Evolutionary conservation across 306 rosid species (phyloP), one percentile per base, ranked within the genome.

Genomic region (Amphicarpaea edgeworthii): DNA sequence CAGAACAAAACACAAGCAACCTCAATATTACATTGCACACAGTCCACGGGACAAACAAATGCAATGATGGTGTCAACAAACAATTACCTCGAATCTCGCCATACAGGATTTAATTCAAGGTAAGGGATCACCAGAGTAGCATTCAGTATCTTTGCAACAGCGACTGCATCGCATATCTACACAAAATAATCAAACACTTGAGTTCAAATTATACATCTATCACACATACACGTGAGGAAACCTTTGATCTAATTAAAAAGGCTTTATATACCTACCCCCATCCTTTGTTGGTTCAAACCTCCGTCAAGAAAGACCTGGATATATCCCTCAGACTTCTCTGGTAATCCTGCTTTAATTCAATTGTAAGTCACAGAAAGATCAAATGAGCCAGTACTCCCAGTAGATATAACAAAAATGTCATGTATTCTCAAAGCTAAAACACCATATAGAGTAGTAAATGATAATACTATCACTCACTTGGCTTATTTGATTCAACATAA

Each of bases 111-210:
- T 45, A 90, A 75, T 85, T 96, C 98, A 66, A 96, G 96, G 83
- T 88, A 84, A 2, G 99, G 99, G 68, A 96, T 92, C 79, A 96
- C 99, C 28, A 96, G 97, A 28, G 98, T 90, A 49, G 98, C 98
- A 86, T 96, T 96, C 77, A 96, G 87, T 74, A 92, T 85, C 86
- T 90, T 96, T 12, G 99, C 98, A 51, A 92, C 89, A 40, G 97
- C 99, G 55, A 96, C 99, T 55, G 99, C 99, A 83, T 96, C 99
- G 73, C 99, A 96, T 85, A 96, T 96, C 99, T 96, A 78, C 62
- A 75, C 59, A 51, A 54, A 76, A 78, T 28, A 73, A 68, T 38
- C 37, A 37, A 78, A 79, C 51, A 73, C 73, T 75, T 75, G 6
- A 50, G 34, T 38, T 54, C 5, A 66, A 70, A 40, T 62, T 17